Conservation (phyloP, 441 rosid species). For the Syzygium malaccense region DNA sequence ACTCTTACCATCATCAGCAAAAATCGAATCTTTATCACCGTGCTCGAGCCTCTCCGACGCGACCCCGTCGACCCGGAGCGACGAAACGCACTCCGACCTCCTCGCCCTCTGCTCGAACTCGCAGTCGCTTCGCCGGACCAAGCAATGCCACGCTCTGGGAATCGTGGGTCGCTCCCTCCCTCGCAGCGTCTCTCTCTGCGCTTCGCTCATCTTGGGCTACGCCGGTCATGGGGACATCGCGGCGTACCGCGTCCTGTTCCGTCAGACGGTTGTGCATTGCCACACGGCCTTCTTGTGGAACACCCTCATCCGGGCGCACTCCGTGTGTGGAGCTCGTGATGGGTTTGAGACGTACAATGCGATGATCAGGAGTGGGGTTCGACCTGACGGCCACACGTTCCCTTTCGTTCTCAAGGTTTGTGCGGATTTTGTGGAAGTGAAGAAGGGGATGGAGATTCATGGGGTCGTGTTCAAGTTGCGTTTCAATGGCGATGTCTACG, state of each 20-base stretch:
- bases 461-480: constrained; percentile 24
- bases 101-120: constrained; percentile 20
- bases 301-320: constrained; percentile 39
- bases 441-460: constrained; percentile 36
- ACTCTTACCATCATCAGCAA: constrained; percentile 4
- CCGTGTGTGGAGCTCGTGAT: constrained; percentile 21
- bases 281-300: constrained; percentile 50
- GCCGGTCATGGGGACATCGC: constrained; percentile 18
- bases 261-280: constrained; percentile 20
- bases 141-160: constrained; percentile 39
- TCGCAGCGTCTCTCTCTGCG: constrained; percentile 28
- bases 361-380: constrained; percentile 20
- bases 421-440: constrained; percentile 19
- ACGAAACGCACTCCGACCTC: constrained; percentile 19
- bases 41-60: constrained; percentile 12
- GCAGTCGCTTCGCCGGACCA: constrained; percentile 24
- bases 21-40: neutral
- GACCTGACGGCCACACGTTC: constrained; percentile 34
- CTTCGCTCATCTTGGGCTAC: constrained; percentile 51
- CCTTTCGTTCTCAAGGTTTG: constrained; percentile 27
- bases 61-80: constrained; percentile 24
- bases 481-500: constrained; percentile 16
- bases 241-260: constrained; percentile 23
- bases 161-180: constrained; percentile 37
- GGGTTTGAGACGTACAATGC: constrained; percentile 30